These are phyloP conservation scores for Cymodocea nodosa DNA, from an alignment of 116 monocot genomes.

Conservation along the genomic window DNA sequence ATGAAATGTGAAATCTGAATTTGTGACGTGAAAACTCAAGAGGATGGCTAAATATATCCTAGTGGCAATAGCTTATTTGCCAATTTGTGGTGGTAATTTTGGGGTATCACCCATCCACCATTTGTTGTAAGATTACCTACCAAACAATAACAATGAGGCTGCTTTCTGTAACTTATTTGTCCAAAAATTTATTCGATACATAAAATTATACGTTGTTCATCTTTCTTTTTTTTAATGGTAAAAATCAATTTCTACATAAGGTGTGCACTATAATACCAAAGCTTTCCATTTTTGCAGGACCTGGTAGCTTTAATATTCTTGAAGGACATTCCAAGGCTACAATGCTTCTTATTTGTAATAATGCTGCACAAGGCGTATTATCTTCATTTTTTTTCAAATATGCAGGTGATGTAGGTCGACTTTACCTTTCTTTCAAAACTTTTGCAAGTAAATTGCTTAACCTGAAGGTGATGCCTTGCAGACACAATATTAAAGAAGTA, in stretches of 20 bases:
- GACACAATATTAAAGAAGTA: slow-evolving; percentile 98
- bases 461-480: slow-evolving; percentile 18
- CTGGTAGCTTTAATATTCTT: slow-evolving; percentile 74
- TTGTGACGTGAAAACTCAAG: no score
- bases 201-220: no score
- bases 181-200: no score
- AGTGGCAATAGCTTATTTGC: no score
- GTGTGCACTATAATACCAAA: no score
- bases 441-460: not conserved
- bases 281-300: slow-evolving; percentile 30
- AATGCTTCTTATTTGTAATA: slow-evolving; percentile 79
- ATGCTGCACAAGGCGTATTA: slow-evolving; percentile 92
- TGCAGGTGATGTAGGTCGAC: slow-evolving; percentile 45
- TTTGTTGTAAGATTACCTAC: no score
- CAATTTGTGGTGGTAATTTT: no score
- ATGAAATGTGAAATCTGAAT: no score
- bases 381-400: slow-evolving; percentile 99
- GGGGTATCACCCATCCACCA: no score
- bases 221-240: not conserved
- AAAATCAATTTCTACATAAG: not conserved
- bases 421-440: not conserved
- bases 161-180: no score
- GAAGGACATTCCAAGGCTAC: slow-evolving; percentile 95
- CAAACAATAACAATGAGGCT: no score
- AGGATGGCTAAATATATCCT: no score